phyloP scores from a whole-genome alignment of 345 rosid species.

The Laguncularia racemosa region DNA sequence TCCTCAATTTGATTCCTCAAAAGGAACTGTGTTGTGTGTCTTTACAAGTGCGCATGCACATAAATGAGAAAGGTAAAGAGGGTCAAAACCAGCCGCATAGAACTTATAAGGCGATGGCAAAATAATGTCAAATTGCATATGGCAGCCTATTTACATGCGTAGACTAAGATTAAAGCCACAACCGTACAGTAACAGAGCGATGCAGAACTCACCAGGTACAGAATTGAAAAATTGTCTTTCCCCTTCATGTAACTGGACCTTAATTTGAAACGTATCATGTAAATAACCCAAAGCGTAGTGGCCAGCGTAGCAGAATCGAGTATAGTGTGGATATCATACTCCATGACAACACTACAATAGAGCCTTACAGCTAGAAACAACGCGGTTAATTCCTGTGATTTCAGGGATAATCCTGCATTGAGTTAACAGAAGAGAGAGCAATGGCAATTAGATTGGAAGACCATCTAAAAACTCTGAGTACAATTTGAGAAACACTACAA shows the following conservation, averaged over 20 bases:
- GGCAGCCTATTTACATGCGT: too few relatives aligned
- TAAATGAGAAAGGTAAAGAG: too few relatives aligned
- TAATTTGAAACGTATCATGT: slow-evolving; percentile 85
- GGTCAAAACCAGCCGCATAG: too few relatives aligned
- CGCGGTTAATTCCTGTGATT: slow-evolving; percentile 92
- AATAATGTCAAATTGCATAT: too few relatives aligned
- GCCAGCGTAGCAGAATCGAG: slow-evolving; percentile 89
- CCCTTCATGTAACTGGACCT: slow-evolving; percentile 92
- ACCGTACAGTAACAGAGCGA: background rate
- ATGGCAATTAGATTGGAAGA: background rate
- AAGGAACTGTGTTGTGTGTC: too few relatives aligned
- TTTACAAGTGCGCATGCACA: too few relatives aligned
- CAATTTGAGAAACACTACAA: too few relatives aligned
- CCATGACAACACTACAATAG: slow-evolving; percentile 98
- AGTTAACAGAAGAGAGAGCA: slow-evolving; percentile 1
- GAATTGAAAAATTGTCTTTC: slow-evolving; percentile 85
- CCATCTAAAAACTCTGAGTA: too few relatives aligned
- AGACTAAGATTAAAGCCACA: too few relatives aligned
- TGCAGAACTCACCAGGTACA: slow-evolving; percentile 62
- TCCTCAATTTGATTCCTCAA: too few relatives aligned
- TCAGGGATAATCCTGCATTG: slow-evolving; percentile 80
- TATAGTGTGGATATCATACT: slow-evolving; percentile 90
- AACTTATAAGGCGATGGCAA: too few relatives aligned
- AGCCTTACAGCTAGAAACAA: slow-evolving; percentile 81
- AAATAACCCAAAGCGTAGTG: slow-evolving; percentile 96